These are phyloP conservation scores for Hirsutella minnesotensis DNA, from an alignment of 2,329 filamentous ascomycete genomes.

Conservation along the genomic window DNA sequence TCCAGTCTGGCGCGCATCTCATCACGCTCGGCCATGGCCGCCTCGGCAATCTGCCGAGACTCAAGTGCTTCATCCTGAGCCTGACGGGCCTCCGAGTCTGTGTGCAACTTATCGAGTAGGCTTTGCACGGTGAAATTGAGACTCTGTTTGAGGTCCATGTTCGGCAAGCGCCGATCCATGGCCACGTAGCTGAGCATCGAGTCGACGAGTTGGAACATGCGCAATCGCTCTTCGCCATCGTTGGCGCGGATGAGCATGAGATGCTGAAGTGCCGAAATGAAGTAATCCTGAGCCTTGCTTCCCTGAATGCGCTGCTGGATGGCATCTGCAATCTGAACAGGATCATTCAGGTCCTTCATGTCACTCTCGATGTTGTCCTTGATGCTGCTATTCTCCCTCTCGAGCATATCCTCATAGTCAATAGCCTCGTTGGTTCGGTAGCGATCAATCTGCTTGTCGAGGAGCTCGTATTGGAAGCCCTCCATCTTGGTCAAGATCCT, in stretches of 20 bases:
- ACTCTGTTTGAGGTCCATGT: slow-evolving; percentile 96
- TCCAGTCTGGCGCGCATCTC: slow-evolving; percentile 85
- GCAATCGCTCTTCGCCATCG: slow-evolving; percentile 79
- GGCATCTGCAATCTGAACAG: slow-evolving; percentile 84
- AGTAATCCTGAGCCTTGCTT: slow-evolving; percentile 85
- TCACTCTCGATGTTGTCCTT: slow-evolving; percentile 80
- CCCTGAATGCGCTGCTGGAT: slow-evolving; percentile 78
- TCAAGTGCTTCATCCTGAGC: slow-evolving; percentile 86
- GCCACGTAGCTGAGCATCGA: slow-evolving; percentile 98
- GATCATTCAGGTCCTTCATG: slow-evolving; percentile 84
- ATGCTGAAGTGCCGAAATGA: slow-evolving; percentile 89
- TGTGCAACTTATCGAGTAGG: slow-evolving; percentile 88
- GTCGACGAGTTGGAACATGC: slow-evolving; percentile 96
- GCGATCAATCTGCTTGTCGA: slow-evolving; percentile 94
- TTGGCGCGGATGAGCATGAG: slow-evolving; percentile 85
- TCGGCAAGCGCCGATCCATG: slow-evolving; percentile 89
- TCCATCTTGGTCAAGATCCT: slow-evolving; percentile 95
- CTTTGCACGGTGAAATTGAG: slow-evolving; percentile 96
- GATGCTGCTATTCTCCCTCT: slow-evolving; percentile 80
- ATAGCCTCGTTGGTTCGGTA: slow-evolving; percentile 92
- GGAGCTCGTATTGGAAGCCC: slow-evolving; percentile 92
- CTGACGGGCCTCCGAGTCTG: slow-evolving; percentile 86
- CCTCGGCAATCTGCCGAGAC: slow-evolving; percentile 84
- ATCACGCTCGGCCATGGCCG: slow-evolving; percentile 90
- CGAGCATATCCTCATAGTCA: slow-evolving; percentile 94